Conservation (phyloP, 352 stramenopile genomes). For the Blastocystis sp. region DNA sequence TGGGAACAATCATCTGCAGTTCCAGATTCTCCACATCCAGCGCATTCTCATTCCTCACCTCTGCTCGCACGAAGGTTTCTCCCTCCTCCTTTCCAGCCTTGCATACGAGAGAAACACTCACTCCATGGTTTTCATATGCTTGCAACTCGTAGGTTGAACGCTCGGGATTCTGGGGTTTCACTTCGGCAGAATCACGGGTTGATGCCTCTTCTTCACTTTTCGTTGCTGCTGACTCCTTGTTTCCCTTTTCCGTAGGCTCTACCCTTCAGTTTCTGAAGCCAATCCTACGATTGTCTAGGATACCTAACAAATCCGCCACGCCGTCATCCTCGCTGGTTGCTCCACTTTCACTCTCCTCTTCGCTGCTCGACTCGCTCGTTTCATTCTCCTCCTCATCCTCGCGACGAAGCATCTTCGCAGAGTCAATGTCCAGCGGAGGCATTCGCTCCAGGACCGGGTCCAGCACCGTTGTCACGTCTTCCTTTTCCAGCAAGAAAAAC, state of each 20-base stretch:
- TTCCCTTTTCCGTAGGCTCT: neutral
- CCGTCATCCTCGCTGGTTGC: neutral
- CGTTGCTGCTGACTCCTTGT: too few relatives aligned
- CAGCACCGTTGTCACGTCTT: slow-evolving; percentile 59
- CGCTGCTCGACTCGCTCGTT: neutral
- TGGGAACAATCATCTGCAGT: slow-evolving; percentile 86
- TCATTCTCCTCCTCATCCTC: slow-evolving; percentile 26
- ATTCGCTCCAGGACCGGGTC: slow-evolving; percentile 62
- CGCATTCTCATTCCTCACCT: slow-evolving; percentile 78
- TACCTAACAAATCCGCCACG: neutral
- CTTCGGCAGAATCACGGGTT: too few relatives aligned
- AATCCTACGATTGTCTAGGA: neutral
- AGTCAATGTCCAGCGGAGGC: slow-evolving; percentile 70
- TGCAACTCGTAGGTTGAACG: slow-evolving; percentile 66
- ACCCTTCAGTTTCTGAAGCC: neutral
- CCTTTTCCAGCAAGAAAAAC: slow-evolving; percentile 60
- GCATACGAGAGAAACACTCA: slow-evolving; percentile 83
- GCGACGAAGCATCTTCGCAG: slow-evolving; percentile 12
- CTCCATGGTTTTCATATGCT: slow-evolving; percentile 86
- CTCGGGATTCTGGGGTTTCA: too few relatives aligned
- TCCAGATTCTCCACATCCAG: slow-evolving; percentile 78
- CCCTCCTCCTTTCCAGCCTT: slow-evolving; percentile 79
- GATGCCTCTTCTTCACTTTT: too few relatives aligned
- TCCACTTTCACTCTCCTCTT: neutral
- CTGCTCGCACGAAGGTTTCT: slow-evolving; percentile 75